These are phyloP conservation scores for Neocatenulostroma microsporum DNA, from an alignment of 2,329 filamentous ascomycete species.

Conservation along the genomic window DNA sequence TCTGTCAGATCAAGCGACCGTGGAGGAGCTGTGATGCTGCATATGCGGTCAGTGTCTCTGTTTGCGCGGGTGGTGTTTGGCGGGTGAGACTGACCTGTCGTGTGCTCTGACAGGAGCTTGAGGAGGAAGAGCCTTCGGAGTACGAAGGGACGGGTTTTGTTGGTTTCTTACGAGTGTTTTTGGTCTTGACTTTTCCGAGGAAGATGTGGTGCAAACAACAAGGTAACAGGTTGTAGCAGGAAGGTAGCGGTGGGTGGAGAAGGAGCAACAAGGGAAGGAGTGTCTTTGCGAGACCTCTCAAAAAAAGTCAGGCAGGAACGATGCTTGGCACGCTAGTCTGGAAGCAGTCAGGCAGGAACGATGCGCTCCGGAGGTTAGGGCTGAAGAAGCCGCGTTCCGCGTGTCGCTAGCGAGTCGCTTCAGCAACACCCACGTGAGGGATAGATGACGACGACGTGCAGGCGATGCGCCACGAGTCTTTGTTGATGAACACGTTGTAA, in stretches of 20 bases:
- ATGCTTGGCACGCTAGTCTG: not conserved
- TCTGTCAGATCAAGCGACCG: not conserved
- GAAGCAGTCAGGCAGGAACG: too few species aligned
- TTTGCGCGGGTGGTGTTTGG: not conserved
- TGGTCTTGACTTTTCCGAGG: conserved; percentile 17
- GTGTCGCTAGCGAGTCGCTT: too few species aligned
- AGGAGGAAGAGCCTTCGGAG: conserved; percentile 19
- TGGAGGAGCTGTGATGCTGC: not conserved
- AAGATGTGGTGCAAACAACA: conserved; percentile 5
- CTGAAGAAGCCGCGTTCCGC: too few species aligned
- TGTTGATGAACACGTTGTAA: not conserved
- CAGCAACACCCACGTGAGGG: too few species aligned
- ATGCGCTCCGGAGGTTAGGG: not conserved
- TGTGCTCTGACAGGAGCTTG: conserved; percentile 8
- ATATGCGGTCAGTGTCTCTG: not conserved
- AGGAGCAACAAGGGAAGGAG: not conserved
- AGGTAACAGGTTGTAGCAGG: conserved; percentile 6
- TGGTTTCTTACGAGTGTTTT: conserved; percentile 35
- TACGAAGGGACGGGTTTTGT: conserved; percentile 27
- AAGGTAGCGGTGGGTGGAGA: not conserved
- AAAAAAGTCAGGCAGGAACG: too few species aligned
- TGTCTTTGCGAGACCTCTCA: not conserved
- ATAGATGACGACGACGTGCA: conserved; percentile 4
- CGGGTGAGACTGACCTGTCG: conserved; percentile 3
- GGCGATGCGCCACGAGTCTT: not conserved